Evolutionary conservation across 495 filamentous ascomycete genomes (phyloP).

Genomic region (Clohesyomyces aquaticus): DNA sequence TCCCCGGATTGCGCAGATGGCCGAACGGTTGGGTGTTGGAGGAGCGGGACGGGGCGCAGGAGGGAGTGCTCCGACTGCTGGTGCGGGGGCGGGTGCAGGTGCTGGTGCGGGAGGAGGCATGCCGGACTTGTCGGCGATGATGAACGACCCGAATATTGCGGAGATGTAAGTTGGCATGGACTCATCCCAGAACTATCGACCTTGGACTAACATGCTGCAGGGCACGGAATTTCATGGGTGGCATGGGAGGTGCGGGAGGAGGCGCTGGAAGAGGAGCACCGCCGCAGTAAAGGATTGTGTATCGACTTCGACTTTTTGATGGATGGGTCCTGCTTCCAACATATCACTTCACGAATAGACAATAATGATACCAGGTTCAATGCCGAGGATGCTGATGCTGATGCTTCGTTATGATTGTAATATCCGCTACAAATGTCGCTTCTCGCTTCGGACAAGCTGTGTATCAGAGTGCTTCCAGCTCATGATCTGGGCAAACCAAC

Average conservation of each 20-base stretch:
- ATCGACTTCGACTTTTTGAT: no score
- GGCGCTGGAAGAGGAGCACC: constrained; percentile 34
- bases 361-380: constrained; percentile 38
- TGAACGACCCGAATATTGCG: constrained; percentile 88
- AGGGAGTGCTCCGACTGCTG: no score
- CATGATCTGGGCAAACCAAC: no score
- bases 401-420: background rate
- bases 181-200: no score
- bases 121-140: constrained; percentile 76
- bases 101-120: constrained; percentile 66
- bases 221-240: constrained; percentile 50
- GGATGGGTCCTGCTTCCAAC: no score
- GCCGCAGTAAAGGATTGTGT: background rate
- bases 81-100: constrained; percentile 50
- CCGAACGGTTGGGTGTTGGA: constrained; percentile 63
- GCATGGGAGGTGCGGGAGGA: constrained; percentile 44
- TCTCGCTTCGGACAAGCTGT: no score
- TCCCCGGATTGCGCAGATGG: constrained; percentile 83
- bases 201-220: constrained; percentile 30
- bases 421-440: no score
- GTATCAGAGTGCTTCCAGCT: no score
- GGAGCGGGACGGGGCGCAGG: no score
- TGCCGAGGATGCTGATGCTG: background rate
- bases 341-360: constrained; percentile 22
- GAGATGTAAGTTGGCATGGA: constrained; percentile 75